Conservation (phyloP, 768 basidiomycete genomes). For the Tricholoma sp. region DNA sequence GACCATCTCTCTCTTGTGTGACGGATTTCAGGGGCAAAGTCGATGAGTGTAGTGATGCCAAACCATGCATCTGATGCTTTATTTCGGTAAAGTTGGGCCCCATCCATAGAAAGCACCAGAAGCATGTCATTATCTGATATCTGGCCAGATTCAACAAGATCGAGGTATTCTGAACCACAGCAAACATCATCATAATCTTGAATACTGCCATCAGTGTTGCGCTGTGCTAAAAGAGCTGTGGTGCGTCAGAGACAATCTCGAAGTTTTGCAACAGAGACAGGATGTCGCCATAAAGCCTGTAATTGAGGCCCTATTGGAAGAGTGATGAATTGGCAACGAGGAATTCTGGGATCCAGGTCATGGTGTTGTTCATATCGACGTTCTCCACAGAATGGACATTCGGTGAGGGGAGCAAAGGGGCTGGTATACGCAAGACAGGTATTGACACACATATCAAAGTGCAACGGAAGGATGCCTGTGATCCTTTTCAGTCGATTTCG, state of each 20-base stretch:
- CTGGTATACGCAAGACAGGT: not conserved
- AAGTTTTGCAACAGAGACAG: conserved; percentile 17
- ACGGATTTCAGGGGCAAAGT: not conserved
- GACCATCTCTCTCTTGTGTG: not conserved
- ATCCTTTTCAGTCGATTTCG: not conserved
- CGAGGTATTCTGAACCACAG: conserved; percentile 23
- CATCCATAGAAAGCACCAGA: too few relatives aligned
- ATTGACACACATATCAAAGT: not conserved
- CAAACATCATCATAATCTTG: conserved; percentile 21
- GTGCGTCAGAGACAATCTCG: conserved; percentile 14
- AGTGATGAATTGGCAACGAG: conserved; percentile 15
- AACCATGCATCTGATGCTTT: not conserved
- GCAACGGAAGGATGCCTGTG: not conserved
- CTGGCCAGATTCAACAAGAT: conserved; percentile 8
- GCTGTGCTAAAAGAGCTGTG: conserved; percentile 6
- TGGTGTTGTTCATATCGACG: not conserved
- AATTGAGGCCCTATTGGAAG: conserved; percentile 34
- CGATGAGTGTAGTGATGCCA: not conserved
- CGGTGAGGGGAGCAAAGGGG: too few relatives aligned
- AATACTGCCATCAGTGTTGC: not conserved
- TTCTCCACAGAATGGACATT: not conserved
- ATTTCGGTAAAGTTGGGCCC: too few relatives aligned
- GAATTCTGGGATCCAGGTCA: not conserved
- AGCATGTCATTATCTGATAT: conserved; percentile 18
- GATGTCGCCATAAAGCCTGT: conserved; percentile 25